Conservation (phyloP, 2,329 filamentous ascomycete genomes). For the Colletotrichum lindemuthianum region DNA sequence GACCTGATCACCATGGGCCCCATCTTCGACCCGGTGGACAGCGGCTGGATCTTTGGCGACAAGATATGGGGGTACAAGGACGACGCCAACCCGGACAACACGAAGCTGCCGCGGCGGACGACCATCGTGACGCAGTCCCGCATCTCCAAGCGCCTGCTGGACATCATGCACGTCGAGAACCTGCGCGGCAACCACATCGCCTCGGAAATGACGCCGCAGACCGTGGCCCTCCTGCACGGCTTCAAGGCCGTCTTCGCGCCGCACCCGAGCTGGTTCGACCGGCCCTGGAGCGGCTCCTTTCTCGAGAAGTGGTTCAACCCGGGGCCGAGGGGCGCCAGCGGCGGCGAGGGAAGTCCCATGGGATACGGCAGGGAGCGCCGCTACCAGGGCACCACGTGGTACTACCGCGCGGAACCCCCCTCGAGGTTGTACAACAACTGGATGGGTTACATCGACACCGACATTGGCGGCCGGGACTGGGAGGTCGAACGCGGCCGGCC, state of each 20-base stretch:
- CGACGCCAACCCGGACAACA: slow-evolving; percentile 56
- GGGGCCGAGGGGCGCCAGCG: slow-evolving; percentile 63
- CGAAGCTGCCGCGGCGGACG: slow-evolving; percentile 74
- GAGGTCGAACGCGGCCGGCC: slow-evolving; percentile 65
- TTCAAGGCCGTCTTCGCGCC: slow-evolving; percentile 82
- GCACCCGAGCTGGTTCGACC: slow-evolving; percentile 83
- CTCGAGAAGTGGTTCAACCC: slow-evolving; percentile 70
- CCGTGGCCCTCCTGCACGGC: slow-evolving; percentile 80
- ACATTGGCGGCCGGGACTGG: slow-evolving; percentile 65
- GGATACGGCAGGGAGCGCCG: slow-evolving; percentile 68
- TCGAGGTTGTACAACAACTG: slow-evolving; percentile 71
- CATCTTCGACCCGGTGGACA: slow-evolving; percentile 79
- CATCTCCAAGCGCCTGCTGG: slow-evolving; percentile 75
- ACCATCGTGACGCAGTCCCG: slow-evolving; percentile 84
- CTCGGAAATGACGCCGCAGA: slow-evolving; percentile 83
- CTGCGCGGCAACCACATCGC: slow-evolving; percentile 78
- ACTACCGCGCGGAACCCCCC: slow-evolving; percentile 67
- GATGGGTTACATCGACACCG: slow-evolving; percentile 68
- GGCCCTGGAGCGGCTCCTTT: slow-evolving; percentile 70
- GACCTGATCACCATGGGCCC: slow-evolving; percentile 80
- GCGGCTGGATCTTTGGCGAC: slow-evolving; percentile 76
- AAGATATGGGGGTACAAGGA: slow-evolving; percentile 75
- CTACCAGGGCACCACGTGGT: slow-evolving; percentile 69
- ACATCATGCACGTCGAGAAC: slow-evolving; percentile 83
- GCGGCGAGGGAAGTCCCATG: slow-evolving; percentile 65